phyloP scores from a whole-genome alignment of 495 filamentous ascomycete species.

The Peziza echinospora region DNA sequence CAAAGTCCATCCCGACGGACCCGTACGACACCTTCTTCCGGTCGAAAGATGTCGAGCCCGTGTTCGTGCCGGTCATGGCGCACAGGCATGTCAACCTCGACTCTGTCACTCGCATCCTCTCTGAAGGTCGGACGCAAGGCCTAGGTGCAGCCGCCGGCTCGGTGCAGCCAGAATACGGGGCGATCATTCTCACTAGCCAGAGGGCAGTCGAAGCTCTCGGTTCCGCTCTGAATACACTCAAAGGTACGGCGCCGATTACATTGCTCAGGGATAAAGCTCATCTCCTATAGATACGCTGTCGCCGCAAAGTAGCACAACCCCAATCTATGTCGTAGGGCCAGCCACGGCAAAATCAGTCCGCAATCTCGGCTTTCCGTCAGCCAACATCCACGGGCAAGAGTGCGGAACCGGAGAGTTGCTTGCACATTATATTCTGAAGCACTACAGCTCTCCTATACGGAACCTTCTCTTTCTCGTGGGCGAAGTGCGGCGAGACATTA shows the following conservation, averaged over 20 bases:
- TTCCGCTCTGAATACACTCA: conserved; percentile 33
- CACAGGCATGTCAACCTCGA: conserved; percentile 39
- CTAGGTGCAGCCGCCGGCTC: conserved; percentile 1
- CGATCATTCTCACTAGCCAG: conserved; percentile 83
- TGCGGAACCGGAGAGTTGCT: conserved; percentile 65
- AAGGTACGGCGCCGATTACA: conserved; percentile 23
- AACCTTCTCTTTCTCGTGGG: conserved; percentile 70
- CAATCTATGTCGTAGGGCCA: conserved; percentile 65
- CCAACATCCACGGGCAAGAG: conserved; percentile 47
- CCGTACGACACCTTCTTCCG: conserved; percentile 56
- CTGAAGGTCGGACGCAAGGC: conserved; percentile 16
- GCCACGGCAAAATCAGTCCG: conserved; percentile 49
- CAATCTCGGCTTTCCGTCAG: conserved; percentile 15
- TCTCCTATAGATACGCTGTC: conserved; percentile 3
- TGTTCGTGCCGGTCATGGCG: conserved; percentile 68
- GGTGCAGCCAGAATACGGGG: conserved; percentile 39
- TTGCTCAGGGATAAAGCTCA: conserved; percentile 1
- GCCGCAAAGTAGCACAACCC: conserved; percentile 5
- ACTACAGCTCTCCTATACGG: conserved; percentile 30
- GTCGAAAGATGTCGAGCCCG: conserved; percentile 28
- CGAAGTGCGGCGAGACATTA: conserved; percentile 67
- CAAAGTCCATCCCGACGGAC: conserved; percentile 55
- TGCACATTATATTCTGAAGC: conserved; percentile 49
- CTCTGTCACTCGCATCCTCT: conserved; percentile 24
- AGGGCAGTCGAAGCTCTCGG: conserved; percentile 75